Evolutionary conservation across 2,329 filamentous ascomycete genomes (phyloP).

Genomic region (Teratosphaeria zuluensis): DNA sequence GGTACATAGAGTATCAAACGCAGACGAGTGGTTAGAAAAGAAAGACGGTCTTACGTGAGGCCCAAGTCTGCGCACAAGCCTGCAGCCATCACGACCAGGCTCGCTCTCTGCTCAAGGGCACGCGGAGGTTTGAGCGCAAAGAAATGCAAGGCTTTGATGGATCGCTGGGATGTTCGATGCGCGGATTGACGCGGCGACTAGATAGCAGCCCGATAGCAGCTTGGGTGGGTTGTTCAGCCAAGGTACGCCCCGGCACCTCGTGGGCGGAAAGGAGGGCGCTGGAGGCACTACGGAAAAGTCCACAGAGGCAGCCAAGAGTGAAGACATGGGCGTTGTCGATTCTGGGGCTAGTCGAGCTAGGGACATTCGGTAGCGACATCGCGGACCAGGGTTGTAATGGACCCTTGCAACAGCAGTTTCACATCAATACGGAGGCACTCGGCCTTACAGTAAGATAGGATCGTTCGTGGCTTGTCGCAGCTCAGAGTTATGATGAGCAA

Average conservation of each 20-base stretch:
- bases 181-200: conserved; percentile 3
- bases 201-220: background rate
- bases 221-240: background rate
- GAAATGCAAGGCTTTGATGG: background rate
- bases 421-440: background rate
- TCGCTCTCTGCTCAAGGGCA: background rate
- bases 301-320: background rate
- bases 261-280: background rate
- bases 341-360: background rate
- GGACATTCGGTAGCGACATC: background rate
- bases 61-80: background rate
- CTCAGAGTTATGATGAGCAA: background rate
- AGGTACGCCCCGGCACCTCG: conserved; percentile 1
- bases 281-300: background rate
- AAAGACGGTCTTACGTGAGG: background rate
- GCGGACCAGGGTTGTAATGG: background rate
- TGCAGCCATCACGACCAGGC: background rate
- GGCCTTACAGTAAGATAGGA: background rate
- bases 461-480: background rate
- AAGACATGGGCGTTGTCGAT: background rate
- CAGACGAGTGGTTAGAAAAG: background rate
- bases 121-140: background rate
- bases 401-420: background rate
- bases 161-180: conserved; percentile 2
- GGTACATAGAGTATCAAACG: background rate